phyloP scores from a whole-genome alignment of 2,329 filamentous ascomycete genomes.

The Hypoxylon sp. region DNA sequence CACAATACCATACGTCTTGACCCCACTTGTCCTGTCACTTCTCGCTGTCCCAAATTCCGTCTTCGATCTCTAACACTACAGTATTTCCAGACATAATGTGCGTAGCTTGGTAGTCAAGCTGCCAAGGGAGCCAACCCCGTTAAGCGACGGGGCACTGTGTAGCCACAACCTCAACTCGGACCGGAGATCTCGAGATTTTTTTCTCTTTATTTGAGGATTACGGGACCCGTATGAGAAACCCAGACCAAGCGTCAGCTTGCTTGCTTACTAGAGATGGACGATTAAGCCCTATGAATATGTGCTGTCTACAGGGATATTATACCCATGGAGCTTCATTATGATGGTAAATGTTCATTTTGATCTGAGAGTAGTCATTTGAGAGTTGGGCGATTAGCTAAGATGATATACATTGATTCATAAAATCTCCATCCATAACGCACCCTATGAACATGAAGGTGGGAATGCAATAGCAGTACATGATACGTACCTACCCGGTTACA shows the following conservation, averaged over 20 bases:
- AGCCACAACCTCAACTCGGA: constrained; percentile 27
- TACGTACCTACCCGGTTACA: neutral
- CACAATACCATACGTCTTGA: constrained; percentile 25
- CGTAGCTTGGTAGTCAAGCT: constrained; percentile 14
- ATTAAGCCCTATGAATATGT: constrained; percentile 8
- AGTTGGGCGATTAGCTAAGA: constrained; percentile 3
- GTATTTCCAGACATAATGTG: neutral
- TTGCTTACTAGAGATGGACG: constrained; percentile 6
- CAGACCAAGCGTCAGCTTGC: constrained; percentile 8
- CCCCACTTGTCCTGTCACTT: constrained; percentile 43
- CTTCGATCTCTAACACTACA: constrained; percentile 39
- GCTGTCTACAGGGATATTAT: neutral
- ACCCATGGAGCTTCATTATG: neutral
- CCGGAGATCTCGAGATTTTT: constrained; percentile 24
- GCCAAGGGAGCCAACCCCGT: constrained; percentile 21
- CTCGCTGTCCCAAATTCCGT: constrained; percentile 28
- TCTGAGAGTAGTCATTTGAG: neutral
- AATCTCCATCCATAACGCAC: neutral
- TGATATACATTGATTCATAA: neutral
- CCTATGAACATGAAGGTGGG: neutral
- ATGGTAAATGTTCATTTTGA: neutral
- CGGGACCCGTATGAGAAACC: constrained; percentile 5
- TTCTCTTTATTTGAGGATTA: constrained; percentile 3
- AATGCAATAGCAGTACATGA: neutral
- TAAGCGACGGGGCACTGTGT: constrained; percentile 24